phyloP scores from a whole-genome alignment of 2,329 filamentous ascomycete species.

The Podosphaera xanthii region DNA sequence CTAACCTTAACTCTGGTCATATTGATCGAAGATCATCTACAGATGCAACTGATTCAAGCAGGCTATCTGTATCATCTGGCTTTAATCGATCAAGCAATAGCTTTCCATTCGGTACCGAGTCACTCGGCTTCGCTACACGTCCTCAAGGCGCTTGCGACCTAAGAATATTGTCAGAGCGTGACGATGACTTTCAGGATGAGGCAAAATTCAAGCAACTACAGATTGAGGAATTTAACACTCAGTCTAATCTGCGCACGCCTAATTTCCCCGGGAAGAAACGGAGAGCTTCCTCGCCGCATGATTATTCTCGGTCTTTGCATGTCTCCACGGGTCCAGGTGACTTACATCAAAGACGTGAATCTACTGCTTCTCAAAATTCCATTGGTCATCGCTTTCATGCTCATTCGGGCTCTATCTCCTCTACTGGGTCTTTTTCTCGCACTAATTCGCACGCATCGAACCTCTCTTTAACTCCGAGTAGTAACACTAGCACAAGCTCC shows the following conservation, averaged over 20 bases:
- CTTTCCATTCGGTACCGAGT: conserved; percentile 24
- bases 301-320: conserved; percentile 19
- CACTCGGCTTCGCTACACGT: conserved; percentile 23
- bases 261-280: conserved; percentile 31
- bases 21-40: conserved; percentile 14
- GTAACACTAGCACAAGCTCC: conserved; percentile 39
- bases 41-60: conserved; percentile 13
- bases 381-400: conserved; percentile 31
- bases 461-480: conserved; percentile 36
- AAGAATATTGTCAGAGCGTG: conserved; percentile 19
- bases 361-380: conserved; percentile 26
- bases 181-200: conserved; percentile 26
- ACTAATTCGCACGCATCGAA: conserved; percentile 39
- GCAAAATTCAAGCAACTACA: conserved; percentile 26
- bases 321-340: conserved; percentile 16
- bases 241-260: conserved; percentile 13
- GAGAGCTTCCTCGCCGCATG: conserved; percentile 36
- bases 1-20: conserved; percentile 4
- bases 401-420: conserved; percentile 38
- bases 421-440: conserved; percentile 37
- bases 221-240: conserved; percentile 26
- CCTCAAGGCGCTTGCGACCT: conserved; percentile 41
- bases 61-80: conserved; percentile 12
- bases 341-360: conserved; percentile 19
- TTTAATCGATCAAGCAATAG: conserved; percentile 24